Evolutionary conservation across 2,329 filamentous ascomycete species (phyloP).

Genomic region (Xylariaceae sp.): DNA sequence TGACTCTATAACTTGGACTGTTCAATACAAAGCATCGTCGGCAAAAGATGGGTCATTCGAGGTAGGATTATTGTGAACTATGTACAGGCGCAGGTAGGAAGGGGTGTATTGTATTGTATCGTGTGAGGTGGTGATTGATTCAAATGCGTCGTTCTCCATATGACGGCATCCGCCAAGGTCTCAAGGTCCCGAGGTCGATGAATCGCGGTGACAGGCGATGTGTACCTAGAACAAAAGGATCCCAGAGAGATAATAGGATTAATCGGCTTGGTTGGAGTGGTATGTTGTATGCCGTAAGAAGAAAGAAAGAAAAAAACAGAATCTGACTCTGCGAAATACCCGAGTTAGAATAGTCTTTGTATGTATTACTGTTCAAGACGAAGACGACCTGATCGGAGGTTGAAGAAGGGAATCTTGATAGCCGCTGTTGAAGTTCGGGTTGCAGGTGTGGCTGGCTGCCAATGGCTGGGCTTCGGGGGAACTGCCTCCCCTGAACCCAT

Average conservation of each 20-base stretch:
- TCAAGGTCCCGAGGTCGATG: too few relatives aligned
- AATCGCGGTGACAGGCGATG: too few relatives aligned
- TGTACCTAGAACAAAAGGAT: too few relatives aligned
- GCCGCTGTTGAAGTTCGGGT: too few relatives aligned
- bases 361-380: conserved; percentile 15
- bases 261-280: not conserved
- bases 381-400: conserved; percentile 1
- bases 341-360: not conserved
- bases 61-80: not conserved
- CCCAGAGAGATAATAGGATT: not conserved
- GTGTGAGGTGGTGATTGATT: conserved; percentile 1
- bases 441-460: too few relatives aligned
- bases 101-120: not conserved
- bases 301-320: not conserved
- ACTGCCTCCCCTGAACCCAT: not conserved
- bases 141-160: not conserved
- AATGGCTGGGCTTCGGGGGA: conserved; percentile 3
- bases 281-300: not conserved
- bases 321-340: not conserved
- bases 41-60: not conserved
- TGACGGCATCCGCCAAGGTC: conserved; percentile 24
- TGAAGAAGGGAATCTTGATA: not conserved
- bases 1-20: conserved; percentile 17
- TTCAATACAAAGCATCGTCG: conserved; percentile 19
- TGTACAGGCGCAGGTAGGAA: not conserved